Evolutionary conservation across 768 basidiomycete genomes (phyloP).

Genomic region (Hygrophoropsis aurantiaca): DNA sequence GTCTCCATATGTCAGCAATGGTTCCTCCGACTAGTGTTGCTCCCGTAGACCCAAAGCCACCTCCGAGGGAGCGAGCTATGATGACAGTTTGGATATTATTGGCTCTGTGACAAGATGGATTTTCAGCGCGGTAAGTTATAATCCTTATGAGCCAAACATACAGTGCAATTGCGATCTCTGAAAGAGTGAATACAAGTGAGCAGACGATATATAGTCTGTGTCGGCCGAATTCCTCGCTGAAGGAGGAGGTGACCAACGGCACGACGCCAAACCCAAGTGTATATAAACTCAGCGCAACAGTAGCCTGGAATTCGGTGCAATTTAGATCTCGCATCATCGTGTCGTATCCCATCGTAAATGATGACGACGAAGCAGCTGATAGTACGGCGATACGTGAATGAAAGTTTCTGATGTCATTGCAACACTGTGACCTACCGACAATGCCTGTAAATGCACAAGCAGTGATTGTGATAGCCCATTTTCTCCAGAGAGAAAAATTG

Average conservation of each 20-base stretch:
- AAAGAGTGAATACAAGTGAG: slow-evolving; percentile 44
- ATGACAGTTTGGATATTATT: slow-evolving; percentile 53
- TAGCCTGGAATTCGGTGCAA: slow-evolving; percentile 42
- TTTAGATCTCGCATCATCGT: slow-evolving; percentile 49
- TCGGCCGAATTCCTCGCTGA: slow-evolving; percentile 69
- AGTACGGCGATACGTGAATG: neutral
- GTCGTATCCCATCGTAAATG: slow-evolving; percentile 51
- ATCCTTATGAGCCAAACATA: neutral
- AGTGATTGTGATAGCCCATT: slow-evolving; percentile 32
- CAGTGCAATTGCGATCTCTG: slow-evolving; percentile 39
- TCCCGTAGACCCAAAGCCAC: slow-evolving; percentile 59
- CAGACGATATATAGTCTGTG: slow-evolving; percentile 55
- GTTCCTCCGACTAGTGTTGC: slow-evolving; percentile 69
- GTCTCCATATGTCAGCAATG: slow-evolving; percentile 61
- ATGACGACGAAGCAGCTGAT: slow-evolving; percentile 44
- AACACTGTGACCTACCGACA: slow-evolving; percentile 8
- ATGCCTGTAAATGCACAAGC: slow-evolving; percentile 20
- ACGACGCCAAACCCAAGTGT: slow-evolving; percentile 57
- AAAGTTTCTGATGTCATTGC: neutral
- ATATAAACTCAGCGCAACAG: slow-evolving; percentile 47
- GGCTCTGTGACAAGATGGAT: slow-evolving; percentile 15
- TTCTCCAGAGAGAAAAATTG: slow-evolving; percentile 31
- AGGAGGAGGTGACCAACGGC: slow-evolving; percentile 59
- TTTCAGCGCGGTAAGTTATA: too few species aligned
- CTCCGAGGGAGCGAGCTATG: slow-evolving; percentile 55